Evolutionary conservation across 169 alveolate genomes (phyloP), one percentile per base, ranked within the genome.

Genomic region (Cyclospora cayetanensis): DNA sequence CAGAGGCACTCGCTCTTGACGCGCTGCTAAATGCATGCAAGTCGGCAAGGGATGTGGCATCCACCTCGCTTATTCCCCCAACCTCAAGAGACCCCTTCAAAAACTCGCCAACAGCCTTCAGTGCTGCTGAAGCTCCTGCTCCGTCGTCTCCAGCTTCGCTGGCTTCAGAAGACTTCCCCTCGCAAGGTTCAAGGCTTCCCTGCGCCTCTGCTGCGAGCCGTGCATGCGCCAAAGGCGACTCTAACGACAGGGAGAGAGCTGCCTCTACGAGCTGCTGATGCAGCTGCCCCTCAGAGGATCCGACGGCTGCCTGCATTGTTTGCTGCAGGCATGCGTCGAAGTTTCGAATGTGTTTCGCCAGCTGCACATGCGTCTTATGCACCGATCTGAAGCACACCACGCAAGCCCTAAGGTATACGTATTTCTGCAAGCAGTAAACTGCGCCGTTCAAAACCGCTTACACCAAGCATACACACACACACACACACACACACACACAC

Each of bases 321-420:
- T 89, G 90, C 52, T 76, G 55, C 35, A 92, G 46, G 11, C 50
- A 60, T 37, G 46, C 93, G 55, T 92, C 94, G 42, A 50, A 92
- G 12, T 39, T 31, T 11, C 39, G 76, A 15, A 87, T 43, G 52
- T 52, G 90, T 50, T 92, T 92, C 27, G 86, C 66, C 43, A 92
- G 88, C 82, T 92, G 92, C 34, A 46, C 63, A 82, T 92, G 94
- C 1, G 83, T 46, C 76, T 70, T 91, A 43, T 66, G 85, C 2
- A 90, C 86, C 4, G 94, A 66, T 55, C 94, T 90, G 94, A n/a
- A 46, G 60, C 60, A 46, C 25, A n/a, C n/a, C n/a, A n/a, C n/a
- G n/a, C n/a, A n/a, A n/a, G n/a, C n/a, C n/a, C n/a, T n/a, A n/a
- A n/a, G n/a, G n/a, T n/a, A n/a, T n/a, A n/a, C n/a, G n/a, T n/a